Percentiles rank a stretch among this genome's conserved stretches.
Evolutionary conservation across 164 flowering plant species (phyloP).

Genomic region (Aristolochia fimbriata): DNA sequence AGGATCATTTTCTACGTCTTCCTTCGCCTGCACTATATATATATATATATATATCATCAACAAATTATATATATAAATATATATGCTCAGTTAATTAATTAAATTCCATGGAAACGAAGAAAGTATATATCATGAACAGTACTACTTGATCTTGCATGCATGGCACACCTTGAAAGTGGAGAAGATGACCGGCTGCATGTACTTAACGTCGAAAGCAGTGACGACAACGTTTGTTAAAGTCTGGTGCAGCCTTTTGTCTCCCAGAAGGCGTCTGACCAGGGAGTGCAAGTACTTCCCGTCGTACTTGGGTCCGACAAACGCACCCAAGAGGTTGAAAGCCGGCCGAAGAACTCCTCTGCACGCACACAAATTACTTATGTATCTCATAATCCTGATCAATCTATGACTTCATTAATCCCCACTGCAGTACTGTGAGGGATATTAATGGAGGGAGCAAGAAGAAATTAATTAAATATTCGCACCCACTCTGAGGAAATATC

Average conservation of each 20-base stretch:
- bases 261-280: conserved; percentile 3
- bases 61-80: too few species aligned
- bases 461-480: too few species aligned
- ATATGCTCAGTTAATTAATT: too few species aligned
- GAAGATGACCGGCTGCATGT: conserved; percentile 25
- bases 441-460: too few species aligned
- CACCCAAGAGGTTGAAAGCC: not conserved
- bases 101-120: too few species aligned
- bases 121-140: too few species aligned
- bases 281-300: conserved; percentile 12
- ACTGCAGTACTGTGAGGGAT: too few species aligned
- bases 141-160: too few species aligned
- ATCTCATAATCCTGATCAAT: too few species aligned
- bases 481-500: conserved; percentile 26
- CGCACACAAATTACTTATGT: too few species aligned
- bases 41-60: too few species aligned
- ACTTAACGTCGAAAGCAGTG: conserved; percentile 14
- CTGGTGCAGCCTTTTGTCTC: conserved; percentile 7
- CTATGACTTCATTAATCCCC: too few species aligned
- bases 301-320: conserved; percentile 13
- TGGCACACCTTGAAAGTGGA: conserved; percentile 15
- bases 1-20: conserved; percentile 15
- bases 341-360: not conserved
- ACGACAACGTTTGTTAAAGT: conserved; percentile 16
- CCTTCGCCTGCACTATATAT: conserved; percentile 12